Percentiles rank a stretch among this genome's conserved stretches.
These are phyloP conservation scores for Collybiopsis luxurians DNA, from an alignment of 768 basidiomycete species.

Conservation along the genomic window DNA sequence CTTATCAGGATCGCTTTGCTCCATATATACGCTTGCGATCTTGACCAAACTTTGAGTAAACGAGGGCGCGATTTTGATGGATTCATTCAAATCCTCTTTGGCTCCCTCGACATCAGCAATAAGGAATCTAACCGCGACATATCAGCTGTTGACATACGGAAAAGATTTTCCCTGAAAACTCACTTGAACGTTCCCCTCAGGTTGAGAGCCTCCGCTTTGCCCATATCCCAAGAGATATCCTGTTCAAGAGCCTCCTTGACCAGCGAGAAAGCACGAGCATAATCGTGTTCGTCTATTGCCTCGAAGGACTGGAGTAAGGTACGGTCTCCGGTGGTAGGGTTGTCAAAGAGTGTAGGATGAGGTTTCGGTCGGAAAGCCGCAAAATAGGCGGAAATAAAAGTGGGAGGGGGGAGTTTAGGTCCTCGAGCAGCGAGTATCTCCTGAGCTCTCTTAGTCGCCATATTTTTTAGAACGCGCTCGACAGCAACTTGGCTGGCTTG, in stretches of 20 bases:
- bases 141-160: not conserved
- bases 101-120: conserved; percentile 81
- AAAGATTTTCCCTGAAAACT: conserved; percentile 22
- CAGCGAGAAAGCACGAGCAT: conserved; percentile 73
- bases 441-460: conserved; percentile 69
- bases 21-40: conserved; percentile 97
- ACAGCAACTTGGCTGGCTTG: conserved; percentile 74
- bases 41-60: conserved; percentile 93
- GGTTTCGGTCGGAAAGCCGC: conserved; percentile 89
- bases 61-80: conserved; percentile 60
- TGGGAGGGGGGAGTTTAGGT: conserved; percentile 81
- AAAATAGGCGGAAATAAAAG: conserved; percentile 94
- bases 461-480: conserved; percentile 87
- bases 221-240: conserved; percentile 71
- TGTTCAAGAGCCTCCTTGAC: conserved; percentile 86
- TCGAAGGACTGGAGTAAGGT: conserved; percentile 79
- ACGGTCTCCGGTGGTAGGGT: conserved; percentile 75
- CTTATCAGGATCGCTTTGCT: conserved; percentile 75
- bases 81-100: conserved; percentile 78
- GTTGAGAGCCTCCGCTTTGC: conserved; percentile 87
- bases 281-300: conserved; percentile 83
- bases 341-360: conserved; percentile 69
- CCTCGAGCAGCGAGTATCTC: conserved; percentile 71
- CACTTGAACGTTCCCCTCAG: conserved; percentile 95
- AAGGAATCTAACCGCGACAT: conserved; percentile 69